Base-by-base conservation (phyloP, 768 basidiomycete species). In the Auricularia cornea region DNA sequence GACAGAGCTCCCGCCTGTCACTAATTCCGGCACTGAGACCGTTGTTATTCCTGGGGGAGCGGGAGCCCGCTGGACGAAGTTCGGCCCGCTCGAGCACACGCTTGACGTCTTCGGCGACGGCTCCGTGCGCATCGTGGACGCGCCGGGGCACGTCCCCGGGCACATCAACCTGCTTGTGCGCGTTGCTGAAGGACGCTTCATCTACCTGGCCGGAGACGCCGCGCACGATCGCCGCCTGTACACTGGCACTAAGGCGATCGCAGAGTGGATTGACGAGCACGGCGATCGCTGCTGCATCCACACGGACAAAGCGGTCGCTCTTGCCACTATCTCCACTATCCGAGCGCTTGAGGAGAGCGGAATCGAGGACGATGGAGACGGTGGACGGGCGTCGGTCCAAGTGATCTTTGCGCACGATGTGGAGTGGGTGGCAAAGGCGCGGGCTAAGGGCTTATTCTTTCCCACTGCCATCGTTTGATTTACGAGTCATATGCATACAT, bases 21-120 rank as follows among this genome's bases (percentile, higher is more conserved):
- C n/a, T n/a, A n/a, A n/a, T n/a, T n/a, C n/a, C n/a, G n/a, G n/a
- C n/a, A n/a, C n/a, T n/a, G n/a, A n/a, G n/a, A n/a, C n/a, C n/a
- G n/a, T n/a, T n/a, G n/a, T n/a, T n/a, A n/a, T 68, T 28, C 63
- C 69, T 38, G 63, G 66, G 3, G 75, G 74, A 48, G 12, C 20
- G 2, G 10, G 44, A 38, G 35, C 1, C 75, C n/a, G 78, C 72
- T 44, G 64, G 51, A 69, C 68, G 31, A 72, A 80, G 31, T 69
- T 85, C 44, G 83, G 81, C 0, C 81, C 81, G 2, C 84, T 83
- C 69, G 80, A 81, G 32, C 69, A 65, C 54, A 80, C 81, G 3
- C 67, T 80, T 26, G 83, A 87, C 72, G 79, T 78, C 67, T 84
- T 80, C 66, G 78, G 77, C 26, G 84, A 88, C 65, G 85, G 84